These are phyloP conservation scores for Aspergillus tanneri DNA, from an alignment of 2,329 filamentous ascomycete species.

Conservation along the genomic window DNA sequence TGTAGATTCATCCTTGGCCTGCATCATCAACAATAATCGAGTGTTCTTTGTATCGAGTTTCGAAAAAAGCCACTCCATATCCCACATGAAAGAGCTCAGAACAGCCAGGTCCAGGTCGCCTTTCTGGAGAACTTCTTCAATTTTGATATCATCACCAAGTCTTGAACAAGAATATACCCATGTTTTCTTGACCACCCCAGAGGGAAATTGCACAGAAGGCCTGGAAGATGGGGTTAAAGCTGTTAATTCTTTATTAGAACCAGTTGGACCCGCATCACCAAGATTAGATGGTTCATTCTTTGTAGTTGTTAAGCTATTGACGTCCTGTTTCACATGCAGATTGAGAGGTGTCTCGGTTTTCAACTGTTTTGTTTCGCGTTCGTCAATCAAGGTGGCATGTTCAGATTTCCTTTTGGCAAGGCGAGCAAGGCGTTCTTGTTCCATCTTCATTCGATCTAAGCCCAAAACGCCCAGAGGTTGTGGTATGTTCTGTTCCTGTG, in stretches of 20 bases:
- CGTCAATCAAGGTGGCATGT: slow-evolving; percentile 28
- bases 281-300: neutral
- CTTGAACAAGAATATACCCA: slow-evolving; percentile 66
- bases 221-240: slow-evolving; percentile 21
- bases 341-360: slow-evolving; percentile 15
- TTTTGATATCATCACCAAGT: slow-evolving; percentile 70
- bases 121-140: slow-evolving; percentile 82
- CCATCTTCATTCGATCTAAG: slow-evolving; percentile 79
- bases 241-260: neutral
- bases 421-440: slow-evolving; percentile 74
- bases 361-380: slow-evolving; percentile 26
- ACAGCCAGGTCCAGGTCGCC: slow-evolving; percentile 71
- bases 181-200: slow-evolving; percentile 76
- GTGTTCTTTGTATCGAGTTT: slow-evolving; percentile 65
- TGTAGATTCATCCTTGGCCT: slow-evolving; percentile 52
- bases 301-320: slow-evolving; percentile 1
- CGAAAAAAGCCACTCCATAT: slow-evolving; percentile 72
- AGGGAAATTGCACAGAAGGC: slow-evolving; percentile 48
- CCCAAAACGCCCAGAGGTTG: slow-evolving; percentile 45
- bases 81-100: slow-evolving; percentile 83
- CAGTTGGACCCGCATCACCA: neutral
- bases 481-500: neutral
- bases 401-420: slow-evolving; percentile 58
- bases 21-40: slow-evolving; percentile 64
- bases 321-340: neutral